Base-by-base conservation (phyloP, 2,329 filamentous ascomycete species). In the Ascochyta rabiei region DNA sequence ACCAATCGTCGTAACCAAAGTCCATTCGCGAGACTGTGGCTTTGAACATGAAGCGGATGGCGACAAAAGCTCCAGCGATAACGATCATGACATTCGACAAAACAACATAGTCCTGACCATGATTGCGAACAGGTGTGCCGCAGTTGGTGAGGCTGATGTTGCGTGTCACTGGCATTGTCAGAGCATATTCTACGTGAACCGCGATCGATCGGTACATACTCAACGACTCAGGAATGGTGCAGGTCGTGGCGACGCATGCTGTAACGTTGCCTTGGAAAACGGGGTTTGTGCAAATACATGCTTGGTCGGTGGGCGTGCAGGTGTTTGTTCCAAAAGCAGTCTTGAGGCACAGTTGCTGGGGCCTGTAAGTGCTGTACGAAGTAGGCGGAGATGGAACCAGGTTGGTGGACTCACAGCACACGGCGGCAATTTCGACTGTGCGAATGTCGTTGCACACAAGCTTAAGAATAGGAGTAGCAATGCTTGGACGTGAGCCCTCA, bases 131-230 rank as follows among this genome's bases (percentile, higher is more conserved):
- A 1, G 76, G 75, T 12, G 68, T 70, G 16, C 69, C 69, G 48
- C 79, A 81, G 21, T 64, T 67, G 12, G 74, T 72, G 13, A 67
- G 58, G 1, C 77, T 79, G 52, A 74, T 66, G 56, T 79, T 79
- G 57, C 78, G 76, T 4, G 74, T 76, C 13, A 68, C 75, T 77
- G 26, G 26, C 5, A 16, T 8, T 12, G 45, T 48, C 34, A 54
- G 45, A 23, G n/a, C 15, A n/a, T 7, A n/a, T 7, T 26, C 33
- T 21, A 24, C 19, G 16, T 15, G 9, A 4, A 6, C 24, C 4
- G 8, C 28, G 33, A 21, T 33, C 1, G 37, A 18, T 31, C 3
- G n/a, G 7, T 33, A 31, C 53, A n/a, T 61, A 68, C 64, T 43
- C 30, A 69, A 16, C 26, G 61, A 52, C 40, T 69, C 64, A 16